Conservation (phyloP, 768 basidiomycete genomes). For the Termitomyces sp. region DNA sequence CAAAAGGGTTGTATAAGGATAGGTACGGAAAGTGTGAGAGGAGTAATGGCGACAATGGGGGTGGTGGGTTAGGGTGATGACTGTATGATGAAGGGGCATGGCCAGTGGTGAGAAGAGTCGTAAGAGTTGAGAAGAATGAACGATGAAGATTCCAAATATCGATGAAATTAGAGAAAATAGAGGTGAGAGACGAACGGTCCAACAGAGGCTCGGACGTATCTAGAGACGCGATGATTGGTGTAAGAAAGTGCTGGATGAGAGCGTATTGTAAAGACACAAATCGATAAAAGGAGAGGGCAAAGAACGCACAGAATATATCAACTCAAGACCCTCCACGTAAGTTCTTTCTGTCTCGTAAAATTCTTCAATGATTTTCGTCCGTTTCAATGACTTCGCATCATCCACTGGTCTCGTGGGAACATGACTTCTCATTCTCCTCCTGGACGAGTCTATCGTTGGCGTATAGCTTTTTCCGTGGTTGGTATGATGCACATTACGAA, state of each 20-base stretch:
- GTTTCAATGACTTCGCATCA: conserved; percentile 50
- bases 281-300: neutral
- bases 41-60: conserved; percentile 54
- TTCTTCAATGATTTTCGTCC: conserved; percentile 71
- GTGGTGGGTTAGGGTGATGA: conserved; percentile 30
- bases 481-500: conserved; percentile 23
- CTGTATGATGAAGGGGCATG: conserved; percentile 2
- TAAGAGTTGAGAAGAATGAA: conserved; percentile 62
- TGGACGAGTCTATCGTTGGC: conserved; percentile 35
- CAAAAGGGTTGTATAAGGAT: conserved; percentile 82
- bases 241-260: conserved; percentile 66
- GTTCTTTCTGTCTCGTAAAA: conserved; percentile 79
- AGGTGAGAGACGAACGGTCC: conserved; percentile 61
- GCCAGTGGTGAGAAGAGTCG: conserved; percentile 37
- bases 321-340: conserved; percentile 78
- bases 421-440: conserved; percentile 33
- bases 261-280: neutral
- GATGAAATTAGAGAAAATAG: conserved; percentile 84
- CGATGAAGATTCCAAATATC: conserved; percentile 90
- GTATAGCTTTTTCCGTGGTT: conserved; percentile 29
- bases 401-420: conserved; percentile 37
- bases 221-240: conserved; percentile 73
- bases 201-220: conserved; percentile 69
- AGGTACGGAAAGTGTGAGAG: conserved; percentile 85
- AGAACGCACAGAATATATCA: conserved; percentile 70